Percentiles rank a stretch among this genome's conserved stretches.
Conservation (phyloP, 73 alveolate species). For the Stentor roeselii region DNA sequence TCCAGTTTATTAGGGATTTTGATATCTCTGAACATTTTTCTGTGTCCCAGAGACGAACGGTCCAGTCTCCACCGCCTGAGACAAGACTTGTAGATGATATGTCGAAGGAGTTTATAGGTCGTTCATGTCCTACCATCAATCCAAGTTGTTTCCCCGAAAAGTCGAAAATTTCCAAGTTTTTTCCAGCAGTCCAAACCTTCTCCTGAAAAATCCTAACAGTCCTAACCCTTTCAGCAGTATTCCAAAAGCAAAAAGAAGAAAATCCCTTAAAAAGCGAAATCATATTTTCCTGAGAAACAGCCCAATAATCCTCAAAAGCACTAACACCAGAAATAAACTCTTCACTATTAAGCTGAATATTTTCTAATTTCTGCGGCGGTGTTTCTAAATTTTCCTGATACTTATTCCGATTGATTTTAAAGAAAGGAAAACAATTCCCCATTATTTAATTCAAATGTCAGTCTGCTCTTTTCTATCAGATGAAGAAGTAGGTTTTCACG, state of each 20-base stretch:
- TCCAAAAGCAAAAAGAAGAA: neutral
- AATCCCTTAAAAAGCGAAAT: neutral
- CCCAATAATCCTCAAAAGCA: neutral
- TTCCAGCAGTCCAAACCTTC: neutral
- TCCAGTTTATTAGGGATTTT: conserved; percentile 45
- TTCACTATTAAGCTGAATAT: neutral
- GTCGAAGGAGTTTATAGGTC: conserved; percentile 9
- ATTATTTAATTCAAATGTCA: no score
- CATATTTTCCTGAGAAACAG: neutral
- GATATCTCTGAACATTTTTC: conserved; percentile 38
- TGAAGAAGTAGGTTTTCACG: no score
- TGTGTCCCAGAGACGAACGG: conserved; percentile 58
- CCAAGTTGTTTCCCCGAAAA: neutral
- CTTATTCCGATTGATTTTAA: neutral
- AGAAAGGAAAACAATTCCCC: neutral
- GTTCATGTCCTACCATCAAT: neutral
- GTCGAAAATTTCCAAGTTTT: neutral
- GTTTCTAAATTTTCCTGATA: neutral
- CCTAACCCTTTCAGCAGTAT: neutral
- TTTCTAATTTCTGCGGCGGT: neutral
- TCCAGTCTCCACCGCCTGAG: conserved; percentile 56
- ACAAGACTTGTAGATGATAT: neutral
- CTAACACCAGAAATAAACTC: neutral
- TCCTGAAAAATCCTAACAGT: neutral
- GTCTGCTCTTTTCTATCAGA: no score